Evolutionary conservation across 352 stramenopile genomes (phyloP).

Genomic region (Phytophthora cactorum): DNA sequence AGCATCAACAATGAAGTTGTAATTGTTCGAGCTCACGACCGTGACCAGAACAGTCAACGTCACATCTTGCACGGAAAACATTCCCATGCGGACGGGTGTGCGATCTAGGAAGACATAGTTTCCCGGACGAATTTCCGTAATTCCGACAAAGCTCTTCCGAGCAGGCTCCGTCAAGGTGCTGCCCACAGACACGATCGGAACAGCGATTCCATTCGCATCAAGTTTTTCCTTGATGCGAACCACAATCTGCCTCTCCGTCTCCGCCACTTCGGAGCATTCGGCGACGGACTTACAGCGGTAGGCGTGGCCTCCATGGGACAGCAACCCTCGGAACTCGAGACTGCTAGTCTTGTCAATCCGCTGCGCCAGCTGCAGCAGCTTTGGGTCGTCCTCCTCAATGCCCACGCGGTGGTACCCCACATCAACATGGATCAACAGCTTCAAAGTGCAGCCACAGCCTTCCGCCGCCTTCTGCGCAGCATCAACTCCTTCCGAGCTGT

Average conservation of each 20-base stretch:
- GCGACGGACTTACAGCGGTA: conserved; percentile 58
- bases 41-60: conserved; percentile 63
- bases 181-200: conserved; percentile 65
- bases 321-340: conserved; percentile 62
- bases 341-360: conserved; percentile 55
- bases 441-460: conserved; percentile 45
- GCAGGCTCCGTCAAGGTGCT: conserved; percentile 73
- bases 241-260: conserved; percentile 68
- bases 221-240: conserved; percentile 66
- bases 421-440: conserved; percentile 77
- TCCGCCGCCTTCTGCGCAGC: conserved; percentile 59
- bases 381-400: conserved; percentile 61
- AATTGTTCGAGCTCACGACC: conserved; percentile 75
- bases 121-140: conserved; percentile 77
- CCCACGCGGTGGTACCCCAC: conserved; percentile 81
- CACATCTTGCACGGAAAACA: conserved; percentile 67
- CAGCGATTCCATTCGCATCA: conserved; percentile 56
- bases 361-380: conserved; percentile 54
- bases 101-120: conserved; percentile 84
- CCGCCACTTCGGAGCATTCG: conserved; percentile 59
- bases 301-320: conserved; percentile 75
- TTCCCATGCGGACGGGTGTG: conserved; percentile 70
- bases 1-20: conserved; percentile 79
- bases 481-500: conserved; percentile 60
- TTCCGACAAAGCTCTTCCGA: conserved; percentile 65